A percentile compares a stretch with the other conserved stretches of the same genome.
Evolutionary conservation across 2,329 filamentous ascomycete genomes (phyloP).

Genomic region (Diplocarpon rosae): DNA sequence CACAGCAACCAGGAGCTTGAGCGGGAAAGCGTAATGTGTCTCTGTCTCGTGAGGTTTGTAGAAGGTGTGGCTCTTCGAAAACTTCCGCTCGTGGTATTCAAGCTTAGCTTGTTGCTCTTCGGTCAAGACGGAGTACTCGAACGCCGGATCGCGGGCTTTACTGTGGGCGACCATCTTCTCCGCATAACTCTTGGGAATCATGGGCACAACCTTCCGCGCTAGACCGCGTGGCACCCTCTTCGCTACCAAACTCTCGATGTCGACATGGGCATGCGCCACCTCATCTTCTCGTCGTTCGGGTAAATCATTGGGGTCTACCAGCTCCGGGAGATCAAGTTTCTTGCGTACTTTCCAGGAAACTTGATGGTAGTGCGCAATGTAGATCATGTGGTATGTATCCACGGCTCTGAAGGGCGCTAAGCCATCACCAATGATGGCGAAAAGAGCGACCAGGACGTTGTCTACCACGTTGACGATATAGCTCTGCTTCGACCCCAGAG

Average conservation of each 20-base stretch:
- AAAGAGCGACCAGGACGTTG: slow-evolving; percentile 57
- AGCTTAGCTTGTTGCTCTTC: slow-evolving; percentile 57
- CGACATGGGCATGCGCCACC: slow-evolving; percentile 29
- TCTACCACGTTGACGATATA: slow-evolving; percentile 61
- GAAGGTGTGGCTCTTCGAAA: slow-evolving; percentile 75
- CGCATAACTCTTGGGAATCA: slow-evolving; percentile 18
- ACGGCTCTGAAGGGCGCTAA: slow-evolving; percentile 64
- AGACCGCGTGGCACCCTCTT: slow-evolving; percentile 13
- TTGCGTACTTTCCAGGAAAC: slow-evolving; percentile 39
- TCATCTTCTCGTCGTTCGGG: slow-evolving; percentile 34
- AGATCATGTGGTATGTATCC: slow-evolving; percentile 82
- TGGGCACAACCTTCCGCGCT: slow-evolving; percentile 14
- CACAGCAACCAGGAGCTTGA: slow-evolving; percentile 61
- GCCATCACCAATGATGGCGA: slow-evolving; percentile 58
- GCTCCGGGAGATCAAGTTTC: slow-evolving; percentile 47
- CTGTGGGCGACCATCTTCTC: slow-evolving; percentile 12
- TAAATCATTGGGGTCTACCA: slow-evolving; percentile 43
- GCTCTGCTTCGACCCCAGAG: slow-evolving; percentile 58
- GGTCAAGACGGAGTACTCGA: slow-evolving; percentile 51
- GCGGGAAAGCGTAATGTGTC: slow-evolving; percentile 69
- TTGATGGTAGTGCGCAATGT: slow-evolving; percentile 55
- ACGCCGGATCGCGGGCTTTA: slow-evolving; percentile 9
- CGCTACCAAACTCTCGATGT: slow-evolving; percentile 28
- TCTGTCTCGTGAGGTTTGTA: slow-evolving; percentile 81
- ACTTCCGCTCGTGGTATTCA: slow-evolving; percentile 66